Evolutionary conservation across 176 grass and related monocot species (phyloP).

Genomic region (Guadua angustifolia): DNA sequence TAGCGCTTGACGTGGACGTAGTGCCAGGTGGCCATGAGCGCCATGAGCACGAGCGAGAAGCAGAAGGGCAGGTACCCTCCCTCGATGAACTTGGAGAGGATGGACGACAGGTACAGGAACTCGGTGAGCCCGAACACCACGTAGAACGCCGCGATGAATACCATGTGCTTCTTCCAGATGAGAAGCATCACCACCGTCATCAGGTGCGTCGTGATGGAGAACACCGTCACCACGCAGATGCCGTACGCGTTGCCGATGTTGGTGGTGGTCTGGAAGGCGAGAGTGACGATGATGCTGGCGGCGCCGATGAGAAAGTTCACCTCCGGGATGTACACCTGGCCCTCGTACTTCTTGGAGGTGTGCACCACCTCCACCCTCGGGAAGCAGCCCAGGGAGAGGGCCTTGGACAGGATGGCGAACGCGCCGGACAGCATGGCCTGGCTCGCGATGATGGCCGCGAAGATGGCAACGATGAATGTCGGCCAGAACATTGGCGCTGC

Average conservation of each 20-base stretch:
- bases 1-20: constrained; percentile 60
- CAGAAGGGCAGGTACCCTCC: constrained; percentile 65
- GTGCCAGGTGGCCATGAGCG: constrained; percentile 69
- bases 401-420: constrained; percentile 68
- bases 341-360: constrained; percentile 71
- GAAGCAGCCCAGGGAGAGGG: constrained; percentile 62
- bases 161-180: constrained; percentile 51
- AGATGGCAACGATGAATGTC: constrained; percentile 61
- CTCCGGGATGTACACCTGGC: constrained; percentile 75
- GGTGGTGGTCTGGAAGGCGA: constrained; percentile 51
- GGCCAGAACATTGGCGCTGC: constrained; percentile 72
- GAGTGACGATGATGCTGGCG: constrained; percentile 56
- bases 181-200: constrained; percentile 65
- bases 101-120: constrained; percentile 58
- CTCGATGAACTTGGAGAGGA: constrained; percentile 66
- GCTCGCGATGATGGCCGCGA: constrained; percentile 69
- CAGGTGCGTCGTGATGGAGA: constrained; percentile 63
- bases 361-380: constrained; percentile 64
- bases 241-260: constrained; percentile 77
- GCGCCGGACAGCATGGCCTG: constrained; percentile 73
- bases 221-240: constrained; percentile 56
- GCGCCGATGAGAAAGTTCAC: constrained; percentile 62
- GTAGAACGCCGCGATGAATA: constrained; percentile 47
- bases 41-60: constrained; percentile 57
- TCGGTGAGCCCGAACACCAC: constrained; percentile 39